These are phyloP conservation scores for Acer yangbiense DNA, from an alignment of 345 rosid species.

Conservation along the genomic window DNA sequence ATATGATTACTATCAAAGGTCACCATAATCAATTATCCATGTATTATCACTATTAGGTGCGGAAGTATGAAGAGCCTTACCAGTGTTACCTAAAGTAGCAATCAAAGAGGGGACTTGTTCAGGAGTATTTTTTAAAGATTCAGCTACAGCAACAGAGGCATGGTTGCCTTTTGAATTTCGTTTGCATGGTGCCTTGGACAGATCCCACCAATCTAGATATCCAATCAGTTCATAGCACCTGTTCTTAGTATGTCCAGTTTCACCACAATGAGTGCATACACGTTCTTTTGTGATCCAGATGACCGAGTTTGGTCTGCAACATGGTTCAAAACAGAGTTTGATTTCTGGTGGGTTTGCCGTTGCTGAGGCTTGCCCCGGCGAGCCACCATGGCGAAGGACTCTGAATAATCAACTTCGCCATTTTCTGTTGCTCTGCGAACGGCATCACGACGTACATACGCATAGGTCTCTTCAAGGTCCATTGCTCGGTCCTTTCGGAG, in stretches of 20 bases:
- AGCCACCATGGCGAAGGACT: neutral
- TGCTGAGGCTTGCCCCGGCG: neutral
- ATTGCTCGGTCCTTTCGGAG: neutral
- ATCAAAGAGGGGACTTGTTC: neutral
- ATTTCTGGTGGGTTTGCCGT: neutral
- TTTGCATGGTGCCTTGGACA: neutral
- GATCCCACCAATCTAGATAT: constrained; percentile 5
- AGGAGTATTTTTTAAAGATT: neutral
- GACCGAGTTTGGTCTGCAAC: neutral
- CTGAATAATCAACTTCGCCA: neutral
- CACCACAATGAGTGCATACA: neutral
- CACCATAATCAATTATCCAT: neutral
- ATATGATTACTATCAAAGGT: neutral
- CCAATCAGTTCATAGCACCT: neutral
- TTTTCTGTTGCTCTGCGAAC: neutral
- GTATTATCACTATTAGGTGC: neutral
- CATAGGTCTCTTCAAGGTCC: neutral
- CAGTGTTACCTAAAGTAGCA: neutral
- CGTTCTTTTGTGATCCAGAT: neutral
- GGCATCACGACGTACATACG: neutral
- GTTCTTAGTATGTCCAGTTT: neutral
- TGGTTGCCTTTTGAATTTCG: neutral
- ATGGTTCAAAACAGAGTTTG: neutral
- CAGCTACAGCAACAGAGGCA: neutral
- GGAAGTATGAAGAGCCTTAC: neutral